Conservation (phyloP, 2,329 filamentous ascomycete genomes). For the Fusarium goolgardi region DNA sequence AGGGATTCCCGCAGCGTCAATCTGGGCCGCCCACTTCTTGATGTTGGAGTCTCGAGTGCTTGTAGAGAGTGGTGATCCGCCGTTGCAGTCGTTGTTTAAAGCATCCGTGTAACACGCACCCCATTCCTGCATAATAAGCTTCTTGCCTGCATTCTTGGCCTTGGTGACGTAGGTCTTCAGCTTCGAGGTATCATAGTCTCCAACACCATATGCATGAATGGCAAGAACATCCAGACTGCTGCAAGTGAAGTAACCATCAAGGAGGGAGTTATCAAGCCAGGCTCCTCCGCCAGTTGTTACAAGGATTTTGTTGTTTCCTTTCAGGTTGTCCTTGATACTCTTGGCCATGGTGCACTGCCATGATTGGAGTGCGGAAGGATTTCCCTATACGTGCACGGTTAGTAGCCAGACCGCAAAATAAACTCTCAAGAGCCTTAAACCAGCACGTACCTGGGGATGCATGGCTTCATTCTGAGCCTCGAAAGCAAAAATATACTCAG, state of each 20-base stretch:
- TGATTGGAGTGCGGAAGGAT: conserved; percentile 21
- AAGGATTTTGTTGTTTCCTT: conserved; percentile 7
- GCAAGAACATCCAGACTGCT: conserved; percentile 5
- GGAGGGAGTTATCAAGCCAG: conserved; percentile 34
- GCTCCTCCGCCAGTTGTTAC: conserved; percentile 39
- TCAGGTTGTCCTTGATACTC: conserved; percentile 38
- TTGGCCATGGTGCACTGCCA: conserved; percentile 45
- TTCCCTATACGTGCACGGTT: conserved; percentile 19
- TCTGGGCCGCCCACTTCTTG: conserved; percentile 43
- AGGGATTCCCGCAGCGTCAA: conserved; percentile 48
- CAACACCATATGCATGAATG: conserved; percentile 33
- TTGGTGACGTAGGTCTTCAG: conserved; percentile 43
- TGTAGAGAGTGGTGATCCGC: conserved; percentile 15
- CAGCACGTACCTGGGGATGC: conserved; percentile 27
- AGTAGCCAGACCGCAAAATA: too few species aligned
- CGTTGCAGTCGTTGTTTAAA: conserved; percentile 46
- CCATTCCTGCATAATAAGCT: conserved; percentile 45
- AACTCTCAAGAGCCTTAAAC: too few species aligned
- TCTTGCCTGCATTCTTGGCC: conserved; percentile 47
- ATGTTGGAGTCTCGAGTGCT: conserved; percentile 46
- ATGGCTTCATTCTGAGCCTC: conserved; percentile 43
- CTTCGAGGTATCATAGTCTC: conserved; percentile 42
- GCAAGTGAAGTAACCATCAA: conserved; percentile 14
- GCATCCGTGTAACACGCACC: conserved; percentile 47
- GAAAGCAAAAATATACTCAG: conserved; percentile 44